Conservation (phyloP, 768 basidiomycete genomes). For the Lanmaoa rubissima region DNA sequence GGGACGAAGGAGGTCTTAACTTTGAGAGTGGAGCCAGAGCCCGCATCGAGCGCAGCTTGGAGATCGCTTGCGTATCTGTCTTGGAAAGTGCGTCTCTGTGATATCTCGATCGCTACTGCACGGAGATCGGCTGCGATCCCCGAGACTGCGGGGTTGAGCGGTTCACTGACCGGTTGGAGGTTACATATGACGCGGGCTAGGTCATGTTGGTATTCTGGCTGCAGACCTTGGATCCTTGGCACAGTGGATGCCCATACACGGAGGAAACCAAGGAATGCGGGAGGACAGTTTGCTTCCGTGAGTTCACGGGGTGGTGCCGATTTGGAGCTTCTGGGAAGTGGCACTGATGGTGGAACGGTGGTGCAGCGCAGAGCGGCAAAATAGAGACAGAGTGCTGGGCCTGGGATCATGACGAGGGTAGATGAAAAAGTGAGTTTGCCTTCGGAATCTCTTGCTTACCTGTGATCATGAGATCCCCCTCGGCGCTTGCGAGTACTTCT, state of each 20-base stretch:
- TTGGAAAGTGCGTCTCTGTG: slow-evolving; percentile 81
- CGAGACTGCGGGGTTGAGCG: slow-evolving; percentile 41
- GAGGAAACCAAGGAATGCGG: slow-evolving; percentile 65
- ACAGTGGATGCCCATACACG: slow-evolving; percentile 71
- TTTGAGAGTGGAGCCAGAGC: slow-evolving; percentile 36
- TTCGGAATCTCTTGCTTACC: slow-evolving; percentile 41
- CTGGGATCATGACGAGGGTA: slow-evolving; percentile 31
- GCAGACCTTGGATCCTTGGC: slow-evolving; percentile 57
- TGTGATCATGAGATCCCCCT: slow-evolving; percentile 83
- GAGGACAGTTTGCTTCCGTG: slow-evolving; percentile 66
- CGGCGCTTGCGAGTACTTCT: slow-evolving; percentile 72
- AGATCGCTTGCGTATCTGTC: slow-evolving; percentile 72
- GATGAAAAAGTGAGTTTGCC: background rate
- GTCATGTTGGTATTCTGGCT: slow-evolving; percentile 71
- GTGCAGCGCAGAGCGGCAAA: slow-evolving; percentile 79
- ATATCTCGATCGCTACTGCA: slow-evolving; percentile 84
- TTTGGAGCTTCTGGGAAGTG: slow-evolving; percentile 62
- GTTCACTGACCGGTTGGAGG: slow-evolving; percentile 43
- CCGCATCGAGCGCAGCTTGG: slow-evolving; percentile 76
- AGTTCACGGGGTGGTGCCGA: slow-evolving; percentile 52
- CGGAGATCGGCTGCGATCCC: slow-evolving; percentile 80
- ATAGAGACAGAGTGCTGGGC: slow-evolving; percentile 80
- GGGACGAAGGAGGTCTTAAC: slow-evolving; percentile 65
- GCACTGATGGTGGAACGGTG: slow-evolving; percentile 76
- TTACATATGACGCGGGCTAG: slow-evolving; percentile 79